phyloP scores from a whole-genome alignment of 768 basidiomycete genomes.

The Omphalotus guepiniiformis region DNA sequence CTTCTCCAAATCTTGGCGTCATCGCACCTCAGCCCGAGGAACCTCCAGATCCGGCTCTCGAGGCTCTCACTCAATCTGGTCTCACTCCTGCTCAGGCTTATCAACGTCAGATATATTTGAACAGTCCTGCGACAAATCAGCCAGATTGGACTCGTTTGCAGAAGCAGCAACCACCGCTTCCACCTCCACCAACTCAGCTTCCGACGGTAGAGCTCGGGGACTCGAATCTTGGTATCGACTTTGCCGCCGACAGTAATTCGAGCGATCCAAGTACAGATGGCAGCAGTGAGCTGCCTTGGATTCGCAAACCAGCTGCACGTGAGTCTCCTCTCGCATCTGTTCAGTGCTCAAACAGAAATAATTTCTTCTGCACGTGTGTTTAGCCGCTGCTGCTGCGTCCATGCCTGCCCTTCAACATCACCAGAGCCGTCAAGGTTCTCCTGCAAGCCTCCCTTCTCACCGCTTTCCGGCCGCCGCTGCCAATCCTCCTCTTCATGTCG shows the following conservation, averaged over 20 bases:
- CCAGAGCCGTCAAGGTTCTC: slow-evolving; percentile 19
- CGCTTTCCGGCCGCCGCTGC: slow-evolving; percentile 37
- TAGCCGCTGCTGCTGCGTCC: slow-evolving; percentile 7
- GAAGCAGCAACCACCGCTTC: slow-evolving; percentile 20
- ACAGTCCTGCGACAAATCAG: slow-evolving; percentile 31
- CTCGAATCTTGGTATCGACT: slow-evolving; percentile 57
- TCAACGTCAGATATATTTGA: slow-evolving; percentile 67
- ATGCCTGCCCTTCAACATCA: not conserved
- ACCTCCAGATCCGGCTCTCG: slow-evolving; percentile 42
- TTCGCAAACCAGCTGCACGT: slow-evolving; percentile 40
- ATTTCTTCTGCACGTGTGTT: slow-evolving; percentile 22
- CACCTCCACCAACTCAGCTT: slow-evolving; percentile 1
- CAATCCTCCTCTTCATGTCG: slow-evolving; percentile 52
- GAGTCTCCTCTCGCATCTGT: slow-evolving; percentile 20
- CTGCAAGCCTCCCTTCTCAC: slow-evolving; percentile 26
- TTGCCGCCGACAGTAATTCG: slow-evolving; percentile 27
- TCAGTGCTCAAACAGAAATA: slow-evolving; percentile 23
- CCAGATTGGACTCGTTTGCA: slow-evolving; percentile 26
- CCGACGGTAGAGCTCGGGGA: slow-evolving; percentile 46
- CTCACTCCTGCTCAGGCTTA: slow-evolving; percentile 79
- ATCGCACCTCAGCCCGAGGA: slow-evolving; percentile 46
- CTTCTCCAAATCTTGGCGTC: slow-evolving; percentile 36
- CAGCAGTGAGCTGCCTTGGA: slow-evolving; percentile 60
- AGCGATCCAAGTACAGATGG: slow-evolving; percentile 44
- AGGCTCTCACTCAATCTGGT: slow-evolving; percentile 41